These are phyloP conservation scores for Cryptococcus wingfieldii DNA, from an alignment of 1,284 basidiomycete genomes.

Conservation along the genomic window DNA sequence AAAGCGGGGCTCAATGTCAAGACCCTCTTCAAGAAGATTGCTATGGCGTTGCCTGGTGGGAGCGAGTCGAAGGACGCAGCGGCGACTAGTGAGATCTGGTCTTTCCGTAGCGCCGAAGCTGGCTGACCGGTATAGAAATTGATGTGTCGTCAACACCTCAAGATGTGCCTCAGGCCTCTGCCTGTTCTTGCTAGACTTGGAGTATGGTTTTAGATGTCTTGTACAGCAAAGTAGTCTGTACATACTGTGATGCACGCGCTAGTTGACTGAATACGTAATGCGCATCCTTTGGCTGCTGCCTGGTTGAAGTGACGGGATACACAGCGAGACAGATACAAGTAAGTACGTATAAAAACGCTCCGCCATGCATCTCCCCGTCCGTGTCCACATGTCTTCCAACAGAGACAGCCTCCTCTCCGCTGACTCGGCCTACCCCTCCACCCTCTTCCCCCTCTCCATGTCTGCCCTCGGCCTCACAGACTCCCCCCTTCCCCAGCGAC, in stretches of 20 bases:
- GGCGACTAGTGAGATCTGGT: constrained; percentile 48
- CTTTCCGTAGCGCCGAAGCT: background rate
- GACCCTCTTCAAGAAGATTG: constrained; percentile 96
- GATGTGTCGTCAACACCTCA: constrained; percentile 44
- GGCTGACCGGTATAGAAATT: constrained; percentile 36
- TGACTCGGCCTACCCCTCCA: constrained; percentile 11
- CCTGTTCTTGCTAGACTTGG: constrained; percentile 40
- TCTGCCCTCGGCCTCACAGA: constrained; percentile 17
- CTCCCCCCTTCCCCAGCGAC: constrained; percentile 8
- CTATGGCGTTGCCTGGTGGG: constrained; percentile 94
- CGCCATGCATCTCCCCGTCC: background rate
- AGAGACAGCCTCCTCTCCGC: constrained; percentile 11
- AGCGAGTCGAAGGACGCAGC: constrained; percentile 67
- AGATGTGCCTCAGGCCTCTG: constrained; percentile 42
- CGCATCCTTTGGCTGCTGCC: background rate
- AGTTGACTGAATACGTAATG: no score
- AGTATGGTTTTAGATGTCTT: no score
- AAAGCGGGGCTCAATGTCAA: constrained; percentile 99
- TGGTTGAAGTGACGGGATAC: background rate
- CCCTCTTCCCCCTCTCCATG: constrained; percentile 10
- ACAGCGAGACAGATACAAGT: no score
- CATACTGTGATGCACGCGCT: no score
- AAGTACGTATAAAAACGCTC: background rate
- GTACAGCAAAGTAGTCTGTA: no score
- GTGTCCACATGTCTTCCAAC: background rate